These are phyloP conservation scores for Whalleya microplaca DNA, from an alignment of 2,329 filamentous ascomycete genomes.

Conservation along the genomic window DNA sequence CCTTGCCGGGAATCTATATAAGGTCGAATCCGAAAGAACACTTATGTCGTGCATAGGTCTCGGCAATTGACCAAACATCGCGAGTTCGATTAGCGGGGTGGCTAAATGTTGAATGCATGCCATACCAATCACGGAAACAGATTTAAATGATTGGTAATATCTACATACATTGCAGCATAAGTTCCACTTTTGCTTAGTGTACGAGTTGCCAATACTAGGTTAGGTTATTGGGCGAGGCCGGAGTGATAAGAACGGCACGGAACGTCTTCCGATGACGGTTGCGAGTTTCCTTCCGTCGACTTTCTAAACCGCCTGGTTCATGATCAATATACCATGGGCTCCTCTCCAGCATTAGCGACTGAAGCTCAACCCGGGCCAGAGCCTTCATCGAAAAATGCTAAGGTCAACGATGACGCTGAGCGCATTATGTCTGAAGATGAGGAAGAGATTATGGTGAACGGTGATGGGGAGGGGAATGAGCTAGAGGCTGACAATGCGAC, in stretches of 20 bases:
- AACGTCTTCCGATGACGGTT: neutral
- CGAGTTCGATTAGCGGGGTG: neutral
- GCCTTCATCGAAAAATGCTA: constrained; percentile 11
- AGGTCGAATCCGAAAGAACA: neutral
- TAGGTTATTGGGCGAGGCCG: constrained; percentile 1
- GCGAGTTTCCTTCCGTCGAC: neutral
- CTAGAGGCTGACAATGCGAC: constrained; percentile 14
- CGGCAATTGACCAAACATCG: neutral
- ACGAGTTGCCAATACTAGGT: no score
- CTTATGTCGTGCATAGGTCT: neutral
- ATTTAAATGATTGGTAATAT: constrained; percentile 21
- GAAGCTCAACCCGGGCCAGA: constrained; percentile 4
- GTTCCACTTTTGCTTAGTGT: constrained; percentile 23
- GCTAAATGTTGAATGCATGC: neutral
- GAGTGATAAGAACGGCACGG: constrained; percentile 14
- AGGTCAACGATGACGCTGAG: constrained; percentile 14
- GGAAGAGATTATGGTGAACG: constrained; percentile 10
- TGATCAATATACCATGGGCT: constrained; percentile 8
- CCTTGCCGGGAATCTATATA: neutral
- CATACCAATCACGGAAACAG: neutral
- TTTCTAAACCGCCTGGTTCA: neutral
- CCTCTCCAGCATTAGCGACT: neutral
- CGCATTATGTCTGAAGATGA: constrained; percentile 15
- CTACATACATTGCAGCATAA: no score
- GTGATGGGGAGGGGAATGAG: constrained; percentile 4